Evolutionary conservation across 352 stramenopile genomes (phyloP), one percentile per base, ranked within the genome.

Genomic region (Phytophthora palmivora): DNA sequence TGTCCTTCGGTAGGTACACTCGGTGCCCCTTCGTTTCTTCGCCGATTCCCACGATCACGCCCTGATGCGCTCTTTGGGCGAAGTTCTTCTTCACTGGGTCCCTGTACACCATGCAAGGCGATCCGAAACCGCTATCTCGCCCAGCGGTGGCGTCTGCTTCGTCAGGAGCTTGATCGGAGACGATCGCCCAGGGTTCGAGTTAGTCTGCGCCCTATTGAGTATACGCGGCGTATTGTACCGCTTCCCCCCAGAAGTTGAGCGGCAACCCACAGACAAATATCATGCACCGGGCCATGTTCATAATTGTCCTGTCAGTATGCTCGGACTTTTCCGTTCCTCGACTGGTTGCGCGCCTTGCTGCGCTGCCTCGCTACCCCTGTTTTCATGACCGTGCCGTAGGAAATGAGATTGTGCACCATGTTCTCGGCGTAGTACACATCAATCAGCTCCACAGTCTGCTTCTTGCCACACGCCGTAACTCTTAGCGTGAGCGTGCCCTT

Each of bases 231-330:
- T 78, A 76, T 15, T 77, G 39, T 0, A 51, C 64, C 0, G 68
- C 67, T 14, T 75, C 51, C 0, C 57, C 56, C 64, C 64, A 76
- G 32, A 69, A 73, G 2, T 8, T 28, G 0, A 80, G n/a, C n/a
- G n/a, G n/a, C n/a, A n/a, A n/a, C n/a, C n/a, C n/a, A n/a, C n/a
- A n/a, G n/a, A n/a, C n/a, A 32, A 80, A 72, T 1, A 80, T 33
- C 48, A 70, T 71, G 36, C 59, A 69, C 2, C 68, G 41, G 0
- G 59, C 45, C 37, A 76, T 64, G 42, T 77, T 74, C 41, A 77
- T 53, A 0, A 78, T 18, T 2, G 18, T 41, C 14, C 26, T 1
- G 16, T 52, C 26, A 24, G 39, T 52, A 0, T 26, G 24, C 15
- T 78, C 68, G 4, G 0, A 52, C 63, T 30, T 81, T 76, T 0